Evolutionary conservation across 495 filamentous ascomycete genomes (phyloP).

Genomic region (Tuber umbilicatum): DNA sequence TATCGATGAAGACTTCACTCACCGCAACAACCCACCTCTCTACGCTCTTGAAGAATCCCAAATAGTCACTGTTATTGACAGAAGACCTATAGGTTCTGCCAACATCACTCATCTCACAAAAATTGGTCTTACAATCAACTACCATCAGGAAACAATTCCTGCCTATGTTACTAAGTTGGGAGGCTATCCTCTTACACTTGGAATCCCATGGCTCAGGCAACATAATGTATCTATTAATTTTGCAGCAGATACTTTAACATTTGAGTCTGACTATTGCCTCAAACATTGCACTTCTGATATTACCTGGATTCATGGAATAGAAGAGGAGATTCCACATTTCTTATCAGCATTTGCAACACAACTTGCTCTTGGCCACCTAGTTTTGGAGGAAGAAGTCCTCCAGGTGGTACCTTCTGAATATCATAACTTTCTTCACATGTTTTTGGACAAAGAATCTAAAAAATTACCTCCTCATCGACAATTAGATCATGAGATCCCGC

Average conservation of each 20-base stretch:
- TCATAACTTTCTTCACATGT: slow-evolving; percentile 10
- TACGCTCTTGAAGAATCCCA: too few relatives aligned
- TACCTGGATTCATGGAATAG: not conserved
- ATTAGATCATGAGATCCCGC: slow-evolving; percentile 14
- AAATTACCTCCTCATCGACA: slow-evolving; percentile 8
- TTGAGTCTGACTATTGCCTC: too few relatives aligned
- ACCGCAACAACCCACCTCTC: too few relatives aligned
- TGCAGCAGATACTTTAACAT: too few relatives aligned
- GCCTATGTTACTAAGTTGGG: not conserved
- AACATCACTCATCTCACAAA: not conserved
- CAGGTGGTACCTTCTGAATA: not conserved
- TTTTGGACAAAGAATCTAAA: not conserved
- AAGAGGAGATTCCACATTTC: too few relatives aligned
- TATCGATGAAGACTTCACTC: too few relatives aligned
- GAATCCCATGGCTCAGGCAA: too few relatives aligned
- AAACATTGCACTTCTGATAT: not conserved
- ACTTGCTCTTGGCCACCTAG: too few relatives aligned
- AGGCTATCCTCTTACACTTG: not conserved
- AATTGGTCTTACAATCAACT: not conserved
- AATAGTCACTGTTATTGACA: not conserved
- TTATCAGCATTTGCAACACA: too few relatives aligned
- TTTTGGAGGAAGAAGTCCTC: not conserved
- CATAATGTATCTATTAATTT: too few relatives aligned
- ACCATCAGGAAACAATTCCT: not conserved
- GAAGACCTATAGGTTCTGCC: not conserved